Evolutionary conservation across 805 yeast species (phyloP), one percentile per base, ranked within the genome.

Genomic region (Saccharomycopsis capsularis): DNA sequence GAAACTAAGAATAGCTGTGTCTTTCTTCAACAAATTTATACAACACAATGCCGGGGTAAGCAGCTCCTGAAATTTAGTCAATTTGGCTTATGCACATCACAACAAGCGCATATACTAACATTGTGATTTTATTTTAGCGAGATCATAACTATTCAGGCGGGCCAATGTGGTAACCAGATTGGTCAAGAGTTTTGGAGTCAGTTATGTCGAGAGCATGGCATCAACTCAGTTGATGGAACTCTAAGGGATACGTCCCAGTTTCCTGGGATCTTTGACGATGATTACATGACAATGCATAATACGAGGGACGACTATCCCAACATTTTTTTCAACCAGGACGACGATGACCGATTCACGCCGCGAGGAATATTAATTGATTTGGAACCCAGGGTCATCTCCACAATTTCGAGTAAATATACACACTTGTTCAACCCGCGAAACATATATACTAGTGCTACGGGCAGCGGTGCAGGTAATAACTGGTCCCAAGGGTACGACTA

Each of bases 111-210:
- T n/a, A n/a, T n/a, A n/a, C n/a, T n/a, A n/a, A n/a, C n/a, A n/a
- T n/a, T n/a, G n/a, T n/a, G n/a, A n/a, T n/a, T n/a, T 36, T 36
- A 25, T 16, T 44, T 6, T 23, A 45, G 90, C 7, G 89, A 84
- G 62, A 78, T 83, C 2, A 70, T 84, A 37, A 81, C 90, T 1
- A 63, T 84, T 9, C 90, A 83, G 58, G 78, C 45, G 59, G 95
- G 96, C 23, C 99, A 93, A 67, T 93, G 99, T 69, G 99, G 99
- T 50, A 93, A 93, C 66, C 98, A 91, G 63, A 82, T 91, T 1
- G 97, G 97, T 23, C 78, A 85, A 48, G 84, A 85, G 63, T 91
- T 90, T 64, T 93, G 99, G 99, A 74, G 79, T 42, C 96, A 87
- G 63, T 64, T 91, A 47, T 85, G 95, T 39, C 66, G 71, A 25